Evolutionary conservation across 345 rosid species (phyloP), one percentile per base, ranked within the genome.

Genomic region (Corymbia maculata): DNA sequence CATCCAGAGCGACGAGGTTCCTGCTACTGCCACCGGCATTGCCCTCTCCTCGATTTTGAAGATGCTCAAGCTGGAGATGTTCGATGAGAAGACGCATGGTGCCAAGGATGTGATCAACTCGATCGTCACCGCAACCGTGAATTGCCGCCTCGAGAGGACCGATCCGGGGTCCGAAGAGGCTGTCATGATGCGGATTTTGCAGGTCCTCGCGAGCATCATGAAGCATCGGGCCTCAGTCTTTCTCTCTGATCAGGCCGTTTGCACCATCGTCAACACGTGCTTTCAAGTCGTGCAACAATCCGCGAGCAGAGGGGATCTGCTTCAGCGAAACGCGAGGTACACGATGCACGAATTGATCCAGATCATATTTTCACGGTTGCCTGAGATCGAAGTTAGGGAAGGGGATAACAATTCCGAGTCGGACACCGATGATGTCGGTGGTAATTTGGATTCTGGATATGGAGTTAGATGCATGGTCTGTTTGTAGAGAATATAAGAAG

Each of bases 271-370:
- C 66, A 97, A 98, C 86, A 94, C 98, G 1, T 98, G 99, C 90
- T 98, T 97, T 87, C 99, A 97, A 86, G 96, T 96, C 9, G 95
- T 96, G 55, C 99, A 96, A 88, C 98, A 96, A 90, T 95, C 98
- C 1, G 86, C 94, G 2, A 90, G 89, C 85, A 91, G 96, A 80
- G 98, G 99, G 49, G 96, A 96, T 92, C 91, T 98, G 92, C 95
- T 98, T 51, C 99, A 96, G 66, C 96, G 98, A 13, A 93, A 91
- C 7, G 98, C 98, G 6, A 92, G 97, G 70, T 90, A 94, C 85
- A 91, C 98, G 9, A 96, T 97, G 99, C 97, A 96, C 21, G 99
- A 98, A 80, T 88, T 97, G 89, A 94, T 97, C 68, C 98, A 95
- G 87, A 94, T 94, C 11, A 94, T 98, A 49, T 98, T 93, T 86